Conservation (phyloP, 2,329 filamentous ascomycete species). For the Aspergillus pseudoviridinutans region DNA sequence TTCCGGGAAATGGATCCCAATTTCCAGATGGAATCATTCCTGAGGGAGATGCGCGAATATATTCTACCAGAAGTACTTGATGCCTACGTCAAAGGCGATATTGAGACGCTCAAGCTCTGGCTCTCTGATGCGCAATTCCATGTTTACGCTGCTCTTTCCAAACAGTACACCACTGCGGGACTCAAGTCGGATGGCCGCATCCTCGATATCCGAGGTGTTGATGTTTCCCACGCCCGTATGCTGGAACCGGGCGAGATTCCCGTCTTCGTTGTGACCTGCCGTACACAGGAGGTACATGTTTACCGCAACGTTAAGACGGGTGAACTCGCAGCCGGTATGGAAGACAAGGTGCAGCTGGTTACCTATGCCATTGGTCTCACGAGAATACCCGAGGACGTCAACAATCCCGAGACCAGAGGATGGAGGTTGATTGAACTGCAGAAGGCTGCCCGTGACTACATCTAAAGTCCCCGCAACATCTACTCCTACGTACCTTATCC, state of each 20-base stretch:
- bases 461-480: conserved; percentile 44
- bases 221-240: conserved; percentile 54
- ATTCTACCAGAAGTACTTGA: conserved; percentile 96
- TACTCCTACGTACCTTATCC: not conserved
- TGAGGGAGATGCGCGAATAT: conserved; percentile 94
- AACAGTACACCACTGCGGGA: conserved; percentile 90
- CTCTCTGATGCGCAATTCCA: conserved; percentile 93
- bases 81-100: conserved; percentile 95
- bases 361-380: conserved; percentile 98
- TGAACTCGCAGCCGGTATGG: conserved; percentile 91
- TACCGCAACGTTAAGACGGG: conserved; percentile 89
- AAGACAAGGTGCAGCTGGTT: conserved; percentile 96
- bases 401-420: conserved; percentile 91
- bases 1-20: conserved; percentile 92
- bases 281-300: conserved; percentile 96
- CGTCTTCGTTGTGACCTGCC: conserved; percentile 94
- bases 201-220: conserved; percentile 89
- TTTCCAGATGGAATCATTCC: conserved; percentile 92
- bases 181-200: conserved; percentile 94
- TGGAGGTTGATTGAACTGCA: conserved; percentile 98
- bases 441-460: conserved; percentile 92
- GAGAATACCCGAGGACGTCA: conserved; percentile 87
- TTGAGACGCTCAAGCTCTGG: conserved; percentile 88
- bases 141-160: conserved; percentile 92
- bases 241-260: conserved; percentile 56